Conservation (phyloP, 2,329 filamentous ascomycete species). For the Neopestalotiopsis rosae region DNA sequence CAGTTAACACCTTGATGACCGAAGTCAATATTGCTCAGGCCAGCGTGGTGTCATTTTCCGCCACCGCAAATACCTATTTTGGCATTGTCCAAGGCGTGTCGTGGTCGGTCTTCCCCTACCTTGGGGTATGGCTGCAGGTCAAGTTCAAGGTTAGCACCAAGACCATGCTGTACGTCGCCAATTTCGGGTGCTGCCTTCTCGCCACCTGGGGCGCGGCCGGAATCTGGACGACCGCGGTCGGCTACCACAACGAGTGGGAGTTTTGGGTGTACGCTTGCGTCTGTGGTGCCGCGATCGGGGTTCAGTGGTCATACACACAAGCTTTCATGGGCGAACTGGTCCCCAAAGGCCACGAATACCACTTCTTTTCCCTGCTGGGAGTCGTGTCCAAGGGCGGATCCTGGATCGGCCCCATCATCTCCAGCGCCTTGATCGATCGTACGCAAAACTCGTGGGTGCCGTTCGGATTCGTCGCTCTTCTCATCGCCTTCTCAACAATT, state of each 20-base stretch:
- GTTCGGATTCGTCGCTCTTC: background rate
- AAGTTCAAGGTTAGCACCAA: background rate
- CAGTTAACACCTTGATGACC: background rate
- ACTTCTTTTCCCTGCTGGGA: slow-evolving; percentile 13
- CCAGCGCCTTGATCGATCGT: slow-evolving; percentile 13
- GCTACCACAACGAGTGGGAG: slow-evolving; percentile 14
- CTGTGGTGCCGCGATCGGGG: background rate
- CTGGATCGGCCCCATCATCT: slow-evolving; percentile 18
- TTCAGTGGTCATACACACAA: slow-evolving; percentile 9
- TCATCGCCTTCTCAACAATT: background rate
- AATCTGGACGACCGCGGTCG: slow-evolving; percentile 9
- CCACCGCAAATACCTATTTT: slow-evolving; percentile 11
- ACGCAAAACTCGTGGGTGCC: slow-evolving; percentile 9
- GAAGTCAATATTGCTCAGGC: slow-evolving; percentile 6
- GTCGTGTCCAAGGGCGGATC: slow-evolving; percentile 12
- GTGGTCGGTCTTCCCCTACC: slow-evolving; percentile 1
- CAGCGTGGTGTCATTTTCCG: slow-evolving; percentile 11
- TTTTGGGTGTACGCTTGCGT: slow-evolving; percentile 3
- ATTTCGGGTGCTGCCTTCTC: background rate
- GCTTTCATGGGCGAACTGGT: slow-evolving; percentile 11
- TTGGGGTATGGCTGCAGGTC: background rate
- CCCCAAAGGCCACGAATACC: slow-evolving; percentile 12
- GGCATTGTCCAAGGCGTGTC: slow-evolving; percentile 11
- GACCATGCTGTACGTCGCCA: background rate
- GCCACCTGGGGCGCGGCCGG: slow-evolving; percentile 1